Conservation (phyloP, 345 rosid genomes). For the Bruguiera sexangula region DNA sequence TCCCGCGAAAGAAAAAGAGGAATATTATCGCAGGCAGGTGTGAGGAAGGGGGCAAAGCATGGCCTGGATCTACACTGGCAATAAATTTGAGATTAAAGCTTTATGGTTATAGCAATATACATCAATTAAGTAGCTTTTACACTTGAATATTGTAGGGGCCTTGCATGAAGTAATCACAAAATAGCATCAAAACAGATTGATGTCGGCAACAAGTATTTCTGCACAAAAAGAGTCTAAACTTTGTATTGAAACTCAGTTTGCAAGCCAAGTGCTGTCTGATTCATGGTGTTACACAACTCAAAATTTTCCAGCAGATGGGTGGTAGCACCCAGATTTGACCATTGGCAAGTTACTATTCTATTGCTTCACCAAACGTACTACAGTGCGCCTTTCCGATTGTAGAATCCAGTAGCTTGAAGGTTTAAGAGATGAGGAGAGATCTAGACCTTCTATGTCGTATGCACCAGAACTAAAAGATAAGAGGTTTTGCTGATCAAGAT, state of each 20-base stretch:
- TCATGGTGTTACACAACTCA: background rate
- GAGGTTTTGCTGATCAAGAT: slow-evolving; percentile 18
- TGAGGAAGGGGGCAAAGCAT: too few species aligned
- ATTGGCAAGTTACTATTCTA: slow-evolving; percentile 17
- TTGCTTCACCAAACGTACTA: slow-evolving; percentile 12
- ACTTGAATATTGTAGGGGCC: too few species aligned
- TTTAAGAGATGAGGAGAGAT: background rate
- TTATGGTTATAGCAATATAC: too few species aligned
- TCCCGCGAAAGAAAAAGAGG: too few species aligned
- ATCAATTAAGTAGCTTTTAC: too few species aligned
- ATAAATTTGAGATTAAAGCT: too few species aligned
- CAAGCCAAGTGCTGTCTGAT: background rate
- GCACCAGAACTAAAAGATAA: background rate
- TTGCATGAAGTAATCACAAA: too few species aligned
- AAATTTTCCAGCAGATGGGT: slow-evolving; percentile 10
- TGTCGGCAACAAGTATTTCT: background rate
- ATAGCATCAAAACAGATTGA: too few species aligned
- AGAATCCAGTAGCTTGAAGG: background rate
- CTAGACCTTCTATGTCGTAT: background rate
- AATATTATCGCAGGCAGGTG: too few species aligned
- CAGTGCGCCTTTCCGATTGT: background rate
- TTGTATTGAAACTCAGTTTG: background rate
- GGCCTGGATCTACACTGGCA: too few species aligned
- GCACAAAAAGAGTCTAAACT: background rate
- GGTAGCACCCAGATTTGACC: background rate